These are phyloP conservation scores for Paecilomyces sp. DNA, from an alignment of 2,329 filamentous ascomycete species.

Conservation along the genomic window DNA sequence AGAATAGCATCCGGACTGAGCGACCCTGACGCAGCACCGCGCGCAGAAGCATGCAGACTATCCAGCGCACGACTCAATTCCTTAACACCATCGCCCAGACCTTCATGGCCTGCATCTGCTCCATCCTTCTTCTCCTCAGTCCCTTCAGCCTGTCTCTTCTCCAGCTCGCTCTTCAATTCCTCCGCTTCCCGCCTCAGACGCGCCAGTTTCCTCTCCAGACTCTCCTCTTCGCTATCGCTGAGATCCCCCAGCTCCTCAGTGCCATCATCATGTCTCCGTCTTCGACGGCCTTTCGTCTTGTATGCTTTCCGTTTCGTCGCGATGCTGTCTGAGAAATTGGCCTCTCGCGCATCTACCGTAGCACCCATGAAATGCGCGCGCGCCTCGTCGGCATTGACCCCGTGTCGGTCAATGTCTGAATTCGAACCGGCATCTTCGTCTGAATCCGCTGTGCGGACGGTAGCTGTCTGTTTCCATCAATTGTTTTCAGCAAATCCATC, in stretches of 20 bases:
- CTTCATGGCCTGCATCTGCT: constrained; percentile 35
- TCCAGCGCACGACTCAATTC: constrained; percentile 68
- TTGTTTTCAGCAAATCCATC: constrained; percentile 23
- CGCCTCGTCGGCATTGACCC: constrained; percentile 70
- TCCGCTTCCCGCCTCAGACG: constrained; percentile 76
- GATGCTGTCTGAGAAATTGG: constrained; percentile 86
- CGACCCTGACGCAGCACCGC: constrained; percentile 12
- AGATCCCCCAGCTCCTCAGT: constrained; percentile 63
- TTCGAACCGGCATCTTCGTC: constrained; percentile 49
- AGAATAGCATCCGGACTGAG: constrained; percentile 28
- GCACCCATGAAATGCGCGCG: constrained; percentile 71
- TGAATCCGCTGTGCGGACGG: constrained; percentile 50
- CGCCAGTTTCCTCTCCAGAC: constrained; percentile 69
- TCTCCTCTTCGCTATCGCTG: constrained; percentile 74
- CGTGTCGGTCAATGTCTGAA: constrained; percentile 66
- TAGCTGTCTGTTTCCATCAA: constrained; percentile 45
- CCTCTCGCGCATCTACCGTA: constrained; percentile 66
- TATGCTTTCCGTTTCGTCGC: constrained; percentile 78
- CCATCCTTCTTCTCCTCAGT: constrained; percentile 44
- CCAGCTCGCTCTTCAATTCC: constrained; percentile 55
- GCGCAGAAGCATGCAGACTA: constrained; percentile 44
- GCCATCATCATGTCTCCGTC: constrained; percentile 40
- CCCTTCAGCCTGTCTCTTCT: constrained; percentile 44
- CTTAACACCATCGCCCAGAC: constrained; percentile 51
- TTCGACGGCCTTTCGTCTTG: constrained; percentile 62